Conservation (phyloP, 1,139 yeast species). For the Geotrichum histeridarum region DNA sequence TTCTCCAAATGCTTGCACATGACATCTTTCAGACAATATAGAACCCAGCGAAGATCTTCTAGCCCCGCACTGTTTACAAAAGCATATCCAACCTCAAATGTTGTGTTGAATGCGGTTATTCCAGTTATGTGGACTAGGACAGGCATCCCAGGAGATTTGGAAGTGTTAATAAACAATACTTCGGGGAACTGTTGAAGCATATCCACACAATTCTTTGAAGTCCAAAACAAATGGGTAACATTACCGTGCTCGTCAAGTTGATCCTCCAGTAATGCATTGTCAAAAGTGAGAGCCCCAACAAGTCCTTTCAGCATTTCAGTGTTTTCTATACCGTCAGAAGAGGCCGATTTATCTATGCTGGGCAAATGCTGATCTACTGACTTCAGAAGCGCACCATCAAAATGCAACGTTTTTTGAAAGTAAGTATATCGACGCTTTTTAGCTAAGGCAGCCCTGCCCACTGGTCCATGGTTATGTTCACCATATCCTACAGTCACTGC, state of each 20-base stretch:
- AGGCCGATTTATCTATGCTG: neutral
- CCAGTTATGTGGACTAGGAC: conserved; percentile 19
- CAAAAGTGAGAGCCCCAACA: conserved; percentile 20
- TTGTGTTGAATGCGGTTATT: conserved; percentile 18
- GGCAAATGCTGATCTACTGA: neutral
- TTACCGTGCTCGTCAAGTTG: conserved; percentile 16
- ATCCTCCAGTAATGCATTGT: conserved; percentile 19
- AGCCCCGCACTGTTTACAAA: conserved; percentile 8
- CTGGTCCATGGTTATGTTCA: conserved; percentile 20
- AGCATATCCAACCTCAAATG: conserved; percentile 20
- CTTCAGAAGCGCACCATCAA: conserved; percentile 10
- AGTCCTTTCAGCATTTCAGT: conserved; percentile 14
- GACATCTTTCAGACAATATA: conserved; percentile 15
- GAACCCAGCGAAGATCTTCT: conserved; percentile 18
- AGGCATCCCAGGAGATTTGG: conserved; percentile 6
- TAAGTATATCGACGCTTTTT: conserved; percentile 15
- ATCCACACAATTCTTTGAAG: conserved; percentile 18
- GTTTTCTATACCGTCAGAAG: neutral
- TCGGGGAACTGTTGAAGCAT: conserved; percentile 20
- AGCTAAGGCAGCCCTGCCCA: conserved; percentile 15
- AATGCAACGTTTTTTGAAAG: conserved; percentile 17
- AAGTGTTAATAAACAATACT: conserved; percentile 18
- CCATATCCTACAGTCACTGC: conserved; percentile 4
- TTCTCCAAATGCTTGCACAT: conserved; percentile 14
- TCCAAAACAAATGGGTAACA: conserved; percentile 19